These are phyloP conservation scores for Linnemannia hyalina DNA, from an alignment of 192 early-diverging fungal genomes.

Conservation along the genomic window DNA sequence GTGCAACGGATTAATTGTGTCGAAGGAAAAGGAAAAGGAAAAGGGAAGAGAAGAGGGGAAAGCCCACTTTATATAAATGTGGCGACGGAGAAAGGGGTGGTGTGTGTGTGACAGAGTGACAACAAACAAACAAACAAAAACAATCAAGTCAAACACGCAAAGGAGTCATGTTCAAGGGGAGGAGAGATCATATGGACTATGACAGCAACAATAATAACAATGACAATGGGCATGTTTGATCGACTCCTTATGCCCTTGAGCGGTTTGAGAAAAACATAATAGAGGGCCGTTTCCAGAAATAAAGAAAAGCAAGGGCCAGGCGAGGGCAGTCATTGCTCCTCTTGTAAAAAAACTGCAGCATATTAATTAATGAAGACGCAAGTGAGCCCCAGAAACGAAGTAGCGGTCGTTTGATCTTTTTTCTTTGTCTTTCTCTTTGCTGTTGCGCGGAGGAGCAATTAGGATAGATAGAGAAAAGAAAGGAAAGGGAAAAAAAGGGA, in stretches of 20 bases:
- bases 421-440: neutral
- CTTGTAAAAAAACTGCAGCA: neutral
- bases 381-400: neutral
- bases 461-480: neutral
- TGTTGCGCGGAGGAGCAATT: neutral
- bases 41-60: neutral
- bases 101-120: neutral
- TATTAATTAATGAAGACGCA: neutral
- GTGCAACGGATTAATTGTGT: neutral
- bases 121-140: neutral
- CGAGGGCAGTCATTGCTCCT: neutral
- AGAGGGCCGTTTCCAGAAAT: neutral
- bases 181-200: neutral
- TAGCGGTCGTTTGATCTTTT: neutral
- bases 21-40: neutral
- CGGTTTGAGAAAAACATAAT: constrained; percentile 1
- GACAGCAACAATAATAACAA: neutral
- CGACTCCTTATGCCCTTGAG: neutral
- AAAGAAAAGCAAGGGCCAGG: constrained; percentile 15
- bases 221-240: neutral
- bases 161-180: neutral
- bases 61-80: neutral
- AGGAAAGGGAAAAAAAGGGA: neutral
- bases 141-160: constrained; percentile 4
- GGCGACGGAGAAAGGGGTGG: neutral